Percentiles rank a stretch among this genome's conserved stretches.
phyloP scores from a whole-genome alignment of 352 stramenopile species.

The Thalassiosira livingstoniorum region DNA sequence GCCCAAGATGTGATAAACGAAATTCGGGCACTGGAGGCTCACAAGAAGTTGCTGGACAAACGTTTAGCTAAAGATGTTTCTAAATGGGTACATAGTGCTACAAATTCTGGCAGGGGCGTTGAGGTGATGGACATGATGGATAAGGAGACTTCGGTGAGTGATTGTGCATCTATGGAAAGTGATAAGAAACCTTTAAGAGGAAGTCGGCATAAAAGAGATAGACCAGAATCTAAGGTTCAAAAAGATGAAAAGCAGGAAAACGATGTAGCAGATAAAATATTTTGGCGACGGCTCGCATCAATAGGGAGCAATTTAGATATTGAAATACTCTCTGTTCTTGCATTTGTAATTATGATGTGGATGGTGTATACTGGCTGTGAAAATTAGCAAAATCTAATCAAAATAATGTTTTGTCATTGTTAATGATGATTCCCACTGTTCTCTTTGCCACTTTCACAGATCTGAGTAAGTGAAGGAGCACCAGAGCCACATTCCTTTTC shows the following conservation, averaged over 20 bases:
- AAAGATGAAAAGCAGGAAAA: background rate
- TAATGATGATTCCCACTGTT: too few relatives aligned
- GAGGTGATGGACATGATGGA: background rate
- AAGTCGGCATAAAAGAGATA: too few relatives aligned
- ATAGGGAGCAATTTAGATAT: background rate
- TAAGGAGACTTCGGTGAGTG: background rate
- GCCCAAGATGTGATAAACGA: slow-evolving; percentile 43
- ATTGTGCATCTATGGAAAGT: background rate
- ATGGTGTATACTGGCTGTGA: background rate
- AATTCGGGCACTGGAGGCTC: slow-evolving; percentile 20
- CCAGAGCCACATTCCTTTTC: slow-evolving; percentile 39
- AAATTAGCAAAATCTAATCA: too few relatives aligned
- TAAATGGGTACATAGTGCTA: slow-evolving; percentile 53
- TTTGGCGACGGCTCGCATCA: background rate
- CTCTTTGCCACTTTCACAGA: slow-evolving; percentile 29
- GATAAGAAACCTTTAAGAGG: too few relatives aligned
- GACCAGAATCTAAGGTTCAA: background rate
- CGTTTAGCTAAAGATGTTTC: slow-evolving; percentile 54
- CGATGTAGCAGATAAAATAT: background rate
- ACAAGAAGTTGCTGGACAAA: slow-evolving; percentile 44
- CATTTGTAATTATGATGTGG: slow-evolving; percentile 3
- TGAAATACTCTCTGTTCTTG: background rate
- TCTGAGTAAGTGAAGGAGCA: slow-evolving; percentile 30
- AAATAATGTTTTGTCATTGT: too few relatives aligned
- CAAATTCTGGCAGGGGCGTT: background rate